Percentiles rank a stretch among this genome's conserved stretches.
Conservation (phyloP, 2,329 filamentous ascomycete genomes). For the Passalora sequoiae region DNA sequence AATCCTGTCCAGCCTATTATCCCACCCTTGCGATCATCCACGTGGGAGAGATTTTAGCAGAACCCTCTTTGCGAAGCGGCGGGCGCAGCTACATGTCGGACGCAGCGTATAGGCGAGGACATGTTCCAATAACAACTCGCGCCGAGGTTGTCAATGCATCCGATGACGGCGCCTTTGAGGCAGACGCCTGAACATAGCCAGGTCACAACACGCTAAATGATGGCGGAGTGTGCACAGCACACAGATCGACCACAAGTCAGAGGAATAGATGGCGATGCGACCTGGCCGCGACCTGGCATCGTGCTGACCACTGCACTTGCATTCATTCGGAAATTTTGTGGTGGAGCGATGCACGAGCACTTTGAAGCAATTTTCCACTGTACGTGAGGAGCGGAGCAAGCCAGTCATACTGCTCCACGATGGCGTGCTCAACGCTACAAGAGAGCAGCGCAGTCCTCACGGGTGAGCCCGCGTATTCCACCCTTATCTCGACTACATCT, state of each 20-base stretch:
- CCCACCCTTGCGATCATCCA: neutral
- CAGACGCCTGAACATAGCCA: no score
- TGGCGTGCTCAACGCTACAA: constrained; percentile 10
- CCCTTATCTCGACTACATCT: constrained; percentile 10
- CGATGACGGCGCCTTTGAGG: neutral
- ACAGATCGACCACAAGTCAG: neutral
- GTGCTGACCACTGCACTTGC: no score
- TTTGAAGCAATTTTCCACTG: neutral
- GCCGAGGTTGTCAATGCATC: neutral
- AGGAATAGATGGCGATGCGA: neutral
- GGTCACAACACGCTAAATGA: neutral
- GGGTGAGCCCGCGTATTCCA: constrained; percentile 2
- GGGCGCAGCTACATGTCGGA: neutral
- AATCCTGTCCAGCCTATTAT: neutral
- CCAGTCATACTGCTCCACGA: constrained; percentile 7
- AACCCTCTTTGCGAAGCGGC: neutral
- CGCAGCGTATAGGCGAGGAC: neutral
- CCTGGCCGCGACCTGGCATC: neutral
- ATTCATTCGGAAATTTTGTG: no score
- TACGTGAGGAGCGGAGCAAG: no score
- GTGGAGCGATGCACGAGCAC: neutral
- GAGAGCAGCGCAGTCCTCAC: constrained; percentile 1
- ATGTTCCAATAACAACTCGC: neutral
- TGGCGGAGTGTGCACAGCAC: neutral
- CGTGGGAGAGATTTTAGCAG: neutral